phyloP scores from a whole-genome alignment of 805 yeast species.

The Saccharomycopsis microspora region DNA sequence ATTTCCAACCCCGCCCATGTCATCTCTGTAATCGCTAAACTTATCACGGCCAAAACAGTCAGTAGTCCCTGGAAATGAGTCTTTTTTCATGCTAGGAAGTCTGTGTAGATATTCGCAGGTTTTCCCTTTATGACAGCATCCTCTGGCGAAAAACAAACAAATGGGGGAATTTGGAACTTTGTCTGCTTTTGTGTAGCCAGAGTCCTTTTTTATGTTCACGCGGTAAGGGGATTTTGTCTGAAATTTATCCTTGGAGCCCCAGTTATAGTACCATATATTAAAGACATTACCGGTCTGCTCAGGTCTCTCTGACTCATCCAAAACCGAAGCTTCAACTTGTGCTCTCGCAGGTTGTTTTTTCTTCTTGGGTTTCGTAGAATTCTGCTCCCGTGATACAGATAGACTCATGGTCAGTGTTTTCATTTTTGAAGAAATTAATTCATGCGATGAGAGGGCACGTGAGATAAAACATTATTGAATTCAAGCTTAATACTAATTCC shows the following conservation, averaged over 20 bases:
- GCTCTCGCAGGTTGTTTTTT: constrained; percentile 48
- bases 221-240: constrained; percentile 39
- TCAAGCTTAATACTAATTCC: too few relatives aligned
- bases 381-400: neutral
- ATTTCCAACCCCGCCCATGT: constrained; percentile 90
- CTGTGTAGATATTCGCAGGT: constrained; percentile 73
- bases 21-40: constrained; percentile 72
- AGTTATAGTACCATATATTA: constrained; percentile 80
- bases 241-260: constrained; percentile 68
- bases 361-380: neutral
- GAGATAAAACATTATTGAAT: too few relatives aligned
- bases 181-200: constrained; percentile 70
- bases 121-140: constrained; percentile 72
- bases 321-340: constrained; percentile 54
- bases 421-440: too few relatives aligned
- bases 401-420: neutral
- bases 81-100: constrained; percentile 46
- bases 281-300: constrained; percentile 73
- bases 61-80: constrained; percentile 45
- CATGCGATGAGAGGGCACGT: too few relatives aligned
- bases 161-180: constrained; percentile 32
- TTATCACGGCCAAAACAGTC: constrained; percentile 94
- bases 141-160: constrained; percentile 82
- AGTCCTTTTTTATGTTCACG: constrained; percentile 48
- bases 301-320: constrained; percentile 47